phyloP scores from a whole-genome alignment of 495 filamentous ascomycete genomes.

The Penicillium antarcticum region DNA sequence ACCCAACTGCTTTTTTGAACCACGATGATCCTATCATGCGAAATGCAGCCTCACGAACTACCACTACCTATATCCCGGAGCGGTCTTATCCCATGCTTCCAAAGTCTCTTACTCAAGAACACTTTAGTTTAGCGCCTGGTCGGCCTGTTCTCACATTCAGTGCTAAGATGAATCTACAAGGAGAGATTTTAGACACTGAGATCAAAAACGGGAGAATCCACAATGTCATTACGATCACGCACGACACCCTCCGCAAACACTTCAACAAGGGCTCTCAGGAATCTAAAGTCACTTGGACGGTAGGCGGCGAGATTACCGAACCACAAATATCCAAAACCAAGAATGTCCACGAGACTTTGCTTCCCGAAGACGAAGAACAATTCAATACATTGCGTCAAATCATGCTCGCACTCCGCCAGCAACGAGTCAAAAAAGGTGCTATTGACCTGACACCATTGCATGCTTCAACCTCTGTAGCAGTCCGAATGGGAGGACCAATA shows the following conservation, averaged over 20 bases:
- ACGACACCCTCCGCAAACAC: constrained; percentile 48
- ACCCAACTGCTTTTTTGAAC: constrained; percentile 79
- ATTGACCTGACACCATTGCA: constrained; percentile 28
- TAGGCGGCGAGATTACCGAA: constrained; percentile 37
- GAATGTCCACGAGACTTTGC: constrained; percentile 19
- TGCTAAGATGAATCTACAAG: constrained; percentile 62
- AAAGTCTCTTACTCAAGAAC: constrained; percentile 44
- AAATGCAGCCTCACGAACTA: constrained; percentile 59
- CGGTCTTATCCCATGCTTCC: constrained; percentile 74
- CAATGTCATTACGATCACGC: constrained; percentile 74
- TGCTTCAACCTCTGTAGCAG: constrained; percentile 18
- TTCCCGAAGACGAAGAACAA: constrained; percentile 34
- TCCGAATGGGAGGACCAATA: constrained; percentile 26
- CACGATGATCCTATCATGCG: constrained; percentile 55
- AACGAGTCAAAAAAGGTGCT: constrained; percentile 38
- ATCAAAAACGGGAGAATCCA: constrained; percentile 66
- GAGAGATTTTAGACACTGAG: constrained; percentile 65
- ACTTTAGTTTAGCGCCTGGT: constrained; percentile 66
- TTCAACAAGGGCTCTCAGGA: constrained; percentile 35
- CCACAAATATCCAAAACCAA: constrained; percentile 3
- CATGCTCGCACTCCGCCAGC: constrained; percentile 38
- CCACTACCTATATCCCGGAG: constrained; percentile 75
- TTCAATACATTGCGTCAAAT: constrained; percentile 40
- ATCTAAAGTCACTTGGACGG: constrained; percentile 17
- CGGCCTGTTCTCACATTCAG: constrained; percentile 81